Evolutionary conservation across 78 protist species (phyloP).

Genomic region (Dictyostelium discoideum): dicty_2.7 NC_007088.5:1684001-1684500

Average conservation of each 20-base stretch:
- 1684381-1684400: conserved; percentile 44
- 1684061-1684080: too few species aligned
- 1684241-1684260: conserved; percentile 88
- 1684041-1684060: too few species aligned
- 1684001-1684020: too few species aligned
- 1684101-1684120: too few species aligned
- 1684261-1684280: conserved; percentile 92
- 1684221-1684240: conserved; percentile 94
- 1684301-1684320: conserved; percentile 88
- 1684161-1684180: too few species aligned
- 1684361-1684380: background rate
- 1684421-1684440: conserved; percentile 62
- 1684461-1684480: conserved; percentile 88
- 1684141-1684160: too few species aligned
- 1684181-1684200: too few species aligned
- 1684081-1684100: too few species aligned
- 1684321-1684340: conserved; percentile 61
- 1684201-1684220: conserved; percentile 94
- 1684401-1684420: background rate
- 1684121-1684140: too few species aligned
- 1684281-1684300: conserved; percentile 86
- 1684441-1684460: conserved; percentile 83
- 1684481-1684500: background rate
- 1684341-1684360: conserved; percentile 1
- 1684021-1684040: too few species aligned